These are phyloP conservation scores for Sphaerosporella brunnea DNA, from an alignment of 495 filamentous ascomycete species.

Conservation along the genomic window DNA sequence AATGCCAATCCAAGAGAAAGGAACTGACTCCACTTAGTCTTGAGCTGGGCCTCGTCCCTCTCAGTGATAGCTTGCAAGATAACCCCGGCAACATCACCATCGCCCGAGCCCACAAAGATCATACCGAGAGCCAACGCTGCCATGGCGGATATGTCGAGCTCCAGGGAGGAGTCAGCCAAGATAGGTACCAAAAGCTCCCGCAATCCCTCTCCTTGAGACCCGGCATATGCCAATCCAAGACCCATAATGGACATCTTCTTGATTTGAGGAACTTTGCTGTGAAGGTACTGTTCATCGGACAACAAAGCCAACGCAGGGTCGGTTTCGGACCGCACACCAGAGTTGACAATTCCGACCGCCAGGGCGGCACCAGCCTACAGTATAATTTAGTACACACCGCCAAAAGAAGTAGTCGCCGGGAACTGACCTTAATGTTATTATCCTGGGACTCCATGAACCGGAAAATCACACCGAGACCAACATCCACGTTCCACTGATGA, in stretches of 20 bases:
- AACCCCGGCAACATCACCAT: conserved; percentile 71
- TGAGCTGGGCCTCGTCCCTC: conserved; percentile 54
- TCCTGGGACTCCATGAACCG: conserved; percentile 74
- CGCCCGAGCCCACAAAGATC: conserved; percentile 79
- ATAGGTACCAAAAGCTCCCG: conserved; percentile 68
- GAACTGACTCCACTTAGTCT: conserved; percentile 95
- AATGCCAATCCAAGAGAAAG: conserved; percentile 87
- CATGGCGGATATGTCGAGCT: conserved; percentile 94
- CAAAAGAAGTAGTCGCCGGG: conserved; percentile 1
- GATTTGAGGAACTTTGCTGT: conserved; percentile 57
- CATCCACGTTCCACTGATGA: conserved; percentile 77
- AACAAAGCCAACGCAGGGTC: conserved; percentile 80
- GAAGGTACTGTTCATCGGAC: conserved; percentile 54
- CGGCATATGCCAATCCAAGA: conserved; percentile 81
- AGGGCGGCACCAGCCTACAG: conserved; percentile 57
- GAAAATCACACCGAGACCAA: conserved; percentile 76
- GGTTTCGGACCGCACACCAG: conserved; percentile 65
- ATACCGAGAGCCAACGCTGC: conserved; percentile 81
- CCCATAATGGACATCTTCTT: conserved; percentile 81
- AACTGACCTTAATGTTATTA: conserved; percentile 49
- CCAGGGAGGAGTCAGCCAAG: conserved; percentile 57
- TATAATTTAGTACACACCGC: neutral
- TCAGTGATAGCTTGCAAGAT: conserved; percentile 71
- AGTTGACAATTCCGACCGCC: conserved; percentile 84
- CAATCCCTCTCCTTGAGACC: conserved; percentile 72